Evolutionary conservation across 352 stramenopile genomes (phyloP), one percentile per base, ranked within the genome.

Genomic region (Globisporangium mamillatum): DNA sequence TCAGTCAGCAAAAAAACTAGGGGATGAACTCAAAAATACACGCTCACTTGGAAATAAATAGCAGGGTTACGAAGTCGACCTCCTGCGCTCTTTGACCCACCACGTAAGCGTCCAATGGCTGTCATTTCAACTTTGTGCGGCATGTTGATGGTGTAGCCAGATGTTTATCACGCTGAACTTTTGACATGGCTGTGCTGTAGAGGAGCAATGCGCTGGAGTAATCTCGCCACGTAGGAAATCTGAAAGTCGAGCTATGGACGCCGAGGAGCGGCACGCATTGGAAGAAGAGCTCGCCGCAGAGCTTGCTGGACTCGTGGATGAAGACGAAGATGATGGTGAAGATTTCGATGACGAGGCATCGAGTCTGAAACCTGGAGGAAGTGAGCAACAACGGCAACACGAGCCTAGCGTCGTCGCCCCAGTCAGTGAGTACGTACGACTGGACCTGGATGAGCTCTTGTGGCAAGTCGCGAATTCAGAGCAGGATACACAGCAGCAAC

Each of bases 261-360:
- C 75, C 0, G 75, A 88, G 9, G 80, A 91, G 58, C 74, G 82
- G 9, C 66, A 46, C 2, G 79, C 68, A 56, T 70, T 91, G 14
- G 80, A 88, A 64, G 71, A 55, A 36, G 76, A 86, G 68, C 69
- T 88, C 32, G 76, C 74, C 4, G 70, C 70, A 0, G 77, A 77
- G 52, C 69, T 90, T 29, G 77, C 72, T 1, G 63, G 62, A 16
- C 64, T 88, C 29, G 14, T 44, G 14, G 41, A 34, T 55, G 48
- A 59, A 1, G 12, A 32, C 8, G 27, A 59, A 4, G 59, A 20
- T 18, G 44, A 34, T 66, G 54, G 7, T 5, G 48, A 56, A 8
- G n/a, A 22, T 22, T 18, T n/a, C 6, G 8, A 20, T 3, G 24
- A 20, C 53, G 18, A 52, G 5, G 16, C 3, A 16, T 22, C 7